Conservation (phyloP, 106 monocot species). For the Amphibolis antarctica region DNA sequence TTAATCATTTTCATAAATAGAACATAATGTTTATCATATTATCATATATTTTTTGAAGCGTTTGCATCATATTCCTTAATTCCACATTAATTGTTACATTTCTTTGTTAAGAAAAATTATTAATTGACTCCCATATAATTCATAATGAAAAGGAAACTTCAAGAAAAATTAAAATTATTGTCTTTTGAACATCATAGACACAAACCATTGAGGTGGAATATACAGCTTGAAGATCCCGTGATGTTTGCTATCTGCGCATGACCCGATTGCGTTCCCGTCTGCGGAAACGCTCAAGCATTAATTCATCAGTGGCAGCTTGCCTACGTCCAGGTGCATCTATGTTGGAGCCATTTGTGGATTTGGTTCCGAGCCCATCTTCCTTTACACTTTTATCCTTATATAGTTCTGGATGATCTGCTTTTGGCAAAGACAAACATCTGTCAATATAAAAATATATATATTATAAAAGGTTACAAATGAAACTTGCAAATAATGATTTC, state of each 20-base stretch:
- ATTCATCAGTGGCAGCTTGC: slow-evolving; percentile 84
- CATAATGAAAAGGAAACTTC: too few relatives aligned
- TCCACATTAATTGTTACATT: too few relatives aligned
- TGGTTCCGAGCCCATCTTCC: slow-evolving; percentile 19
- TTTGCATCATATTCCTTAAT: too few relatives aligned
- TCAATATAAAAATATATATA: not conserved
- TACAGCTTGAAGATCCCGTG: too few relatives aligned
- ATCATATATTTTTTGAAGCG: too few relatives aligned
- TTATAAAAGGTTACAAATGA: not conserved
- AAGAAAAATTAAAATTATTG: too few relatives aligned
- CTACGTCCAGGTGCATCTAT: slow-evolving; percentile 41
- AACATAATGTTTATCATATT: too few relatives aligned
- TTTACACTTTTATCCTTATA: slow-evolving; percentile 36
- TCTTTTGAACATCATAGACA: too few relatives aligned
- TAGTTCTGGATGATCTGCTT: slow-evolving; percentile 66
- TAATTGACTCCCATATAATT: too few relatives aligned
- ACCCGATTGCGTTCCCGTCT: slow-evolving; percentile 71
- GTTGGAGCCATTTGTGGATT: slow-evolving; percentile 28
- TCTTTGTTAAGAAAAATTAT: too few relatives aligned
- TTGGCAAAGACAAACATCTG: not conserved
- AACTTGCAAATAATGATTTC: not conserved
- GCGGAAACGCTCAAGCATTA: slow-evolving; percentile 94
- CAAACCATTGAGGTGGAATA: too few relatives aligned
- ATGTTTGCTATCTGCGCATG: slow-evolving; percentile 56
- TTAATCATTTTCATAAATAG: too few relatives aligned